These are phyloP conservation scores for Beauveria sp. DNA, from an alignment of 2,329 filamentous ascomycete species.

Conservation along the genomic window DNA sequence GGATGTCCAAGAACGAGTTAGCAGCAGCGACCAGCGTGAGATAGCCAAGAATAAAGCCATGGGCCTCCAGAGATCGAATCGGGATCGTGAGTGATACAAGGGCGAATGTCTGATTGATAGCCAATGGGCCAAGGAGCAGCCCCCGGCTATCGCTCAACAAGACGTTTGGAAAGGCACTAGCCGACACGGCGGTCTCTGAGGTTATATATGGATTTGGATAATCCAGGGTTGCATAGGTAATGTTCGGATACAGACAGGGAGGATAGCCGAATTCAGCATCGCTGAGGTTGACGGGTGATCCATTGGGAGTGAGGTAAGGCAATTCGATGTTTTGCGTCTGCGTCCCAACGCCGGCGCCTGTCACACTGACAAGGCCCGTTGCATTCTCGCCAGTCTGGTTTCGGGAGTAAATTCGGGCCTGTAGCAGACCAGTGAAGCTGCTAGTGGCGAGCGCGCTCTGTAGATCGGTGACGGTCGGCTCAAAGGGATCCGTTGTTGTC, in stretches of 20 bases:
- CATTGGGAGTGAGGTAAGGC: slow-evolving; percentile 53
- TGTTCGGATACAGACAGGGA: slow-evolving; percentile 65
- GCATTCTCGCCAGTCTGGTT: slow-evolving; percentile 49
- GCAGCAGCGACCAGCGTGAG: slow-evolving; percentile 73
- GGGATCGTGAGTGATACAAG: slow-evolving; percentile 76
- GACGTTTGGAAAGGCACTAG: slow-evolving; percentile 43
- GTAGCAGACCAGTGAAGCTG: slow-evolving; percentile 52
- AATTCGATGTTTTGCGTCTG: slow-evolving; percentile 43
- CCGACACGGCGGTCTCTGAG: slow-evolving; percentile 34
- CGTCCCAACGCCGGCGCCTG: slow-evolving; percentile 34
- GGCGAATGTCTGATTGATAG: slow-evolving; percentile 64
- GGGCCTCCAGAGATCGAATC: slow-evolving; percentile 58
- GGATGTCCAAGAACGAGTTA: slow-evolving; percentile 52
- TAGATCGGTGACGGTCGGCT: slow-evolving; percentile 54
- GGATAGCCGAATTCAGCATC: slow-evolving; percentile 62
- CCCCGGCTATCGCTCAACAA: slow-evolving; percentile 44
- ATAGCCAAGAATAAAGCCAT: slow-evolving; percentile 66
- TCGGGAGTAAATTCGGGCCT: slow-evolving; percentile 65
- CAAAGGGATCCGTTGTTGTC: slow-evolving; percentile 50
- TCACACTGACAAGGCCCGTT: slow-evolving; percentile 57
- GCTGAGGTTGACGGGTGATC: slow-evolving; percentile 52
- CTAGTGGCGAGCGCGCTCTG: slow-evolving; percentile 60
- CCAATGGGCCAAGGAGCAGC: slow-evolving; percentile 69
- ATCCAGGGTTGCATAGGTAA: slow-evolving; percentile 53
- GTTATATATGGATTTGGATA: slow-evolving; percentile 33